phyloP scores from a whole-genome alignment of 225 moss, liverwort and hornwort genomes.

The Antitrichia curtipendula region DNA sequence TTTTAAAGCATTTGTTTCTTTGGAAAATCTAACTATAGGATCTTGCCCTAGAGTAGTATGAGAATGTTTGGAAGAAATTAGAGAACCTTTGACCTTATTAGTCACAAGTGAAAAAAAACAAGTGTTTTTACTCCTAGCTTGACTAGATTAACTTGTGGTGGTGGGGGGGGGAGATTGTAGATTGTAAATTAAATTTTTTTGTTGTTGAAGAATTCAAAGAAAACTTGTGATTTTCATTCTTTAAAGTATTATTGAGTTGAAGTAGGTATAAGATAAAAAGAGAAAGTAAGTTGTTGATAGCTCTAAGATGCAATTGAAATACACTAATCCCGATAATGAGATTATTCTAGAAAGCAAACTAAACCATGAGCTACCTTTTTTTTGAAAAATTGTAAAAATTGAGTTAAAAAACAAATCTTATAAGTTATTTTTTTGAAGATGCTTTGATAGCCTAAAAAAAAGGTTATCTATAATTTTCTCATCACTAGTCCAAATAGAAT shows the following conservation, averaged over 20 bases:
- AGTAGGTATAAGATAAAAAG: not conserved
- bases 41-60: not conserved
- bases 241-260: not conserved
- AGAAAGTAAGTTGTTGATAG: not conserved
- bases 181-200: not conserved
- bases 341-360: not conserved
- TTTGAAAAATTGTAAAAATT: not conserved
- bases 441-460: rapidly evolving
- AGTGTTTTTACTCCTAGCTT: not conserved
- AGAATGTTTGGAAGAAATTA: not conserved
- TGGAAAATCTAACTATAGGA: not conserved
- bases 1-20: not conserved
- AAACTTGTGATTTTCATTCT: not conserved
- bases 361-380: not conserved
- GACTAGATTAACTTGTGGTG: not conserved
- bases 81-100: rapidly evolving
- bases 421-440: no score
- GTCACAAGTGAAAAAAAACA: rapidly evolving
- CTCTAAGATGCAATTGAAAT: not conserved
- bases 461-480: not conserved
- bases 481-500: not conserved
- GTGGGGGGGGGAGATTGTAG: no score
- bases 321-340: not conserved
- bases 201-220: not conserved
- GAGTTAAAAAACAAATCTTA: not conserved